phyloP scores from a whole-genome alignment of 1,284 basidiomycete species.

The Ustilago bromivora region DNA sequence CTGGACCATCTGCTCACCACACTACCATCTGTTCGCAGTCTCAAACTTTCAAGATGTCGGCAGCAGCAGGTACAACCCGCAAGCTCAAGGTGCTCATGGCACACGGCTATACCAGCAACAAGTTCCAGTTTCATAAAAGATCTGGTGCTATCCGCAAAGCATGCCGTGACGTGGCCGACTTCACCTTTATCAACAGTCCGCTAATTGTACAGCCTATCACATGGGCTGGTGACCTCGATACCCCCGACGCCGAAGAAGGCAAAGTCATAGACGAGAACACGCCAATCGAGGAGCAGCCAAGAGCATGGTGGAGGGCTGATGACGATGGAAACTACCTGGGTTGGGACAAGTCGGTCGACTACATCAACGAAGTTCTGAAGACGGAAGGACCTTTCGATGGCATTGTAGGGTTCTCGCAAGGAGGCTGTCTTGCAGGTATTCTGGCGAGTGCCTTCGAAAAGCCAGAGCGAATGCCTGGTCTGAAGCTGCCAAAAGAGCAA shows the following conservation, averaged over 20 bases:
- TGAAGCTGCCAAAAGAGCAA: slow-evolving; percentile 42
- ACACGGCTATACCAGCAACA: slow-evolving; percentile 68
- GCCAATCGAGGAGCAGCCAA: slow-evolving; percentile 66
- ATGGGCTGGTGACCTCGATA: slow-evolving; percentile 54
- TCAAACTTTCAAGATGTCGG: slow-evolving; percentile 16
- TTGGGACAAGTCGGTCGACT: slow-evolving; percentile 58
- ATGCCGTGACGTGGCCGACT: slow-evolving; percentile 64
- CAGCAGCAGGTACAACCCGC: slow-evolving; percentile 26
- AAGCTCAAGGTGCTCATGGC: slow-evolving; percentile 64
- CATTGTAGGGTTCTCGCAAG: slow-evolving; percentile 66
- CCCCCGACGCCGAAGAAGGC: slow-evolving; percentile 53
- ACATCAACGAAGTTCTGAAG: slow-evolving; percentile 53
- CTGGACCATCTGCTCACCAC: background rate
- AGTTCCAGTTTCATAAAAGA: slow-evolving; percentile 56
- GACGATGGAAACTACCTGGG: slow-evolving; percentile 57
- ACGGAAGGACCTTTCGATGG: slow-evolving; percentile 66
- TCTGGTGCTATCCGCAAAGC: slow-evolving; percentile 64
- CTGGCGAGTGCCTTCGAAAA: slow-evolving; percentile 64
- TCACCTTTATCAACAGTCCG: slow-evolving; percentile 65
- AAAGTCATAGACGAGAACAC: slow-evolving; percentile 52
- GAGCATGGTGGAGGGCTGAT: slow-evolving; percentile 66
- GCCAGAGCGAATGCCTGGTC: slow-evolving; percentile 51
- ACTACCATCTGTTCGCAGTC: background rate
- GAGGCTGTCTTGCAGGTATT: slow-evolving; percentile 59
- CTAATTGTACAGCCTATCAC: slow-evolving; percentile 63